A percentile compares a stretch with the other conserved stretches of the same genome.
Conservation (phyloP, 352 stramenopile species). For the Globisporangium middletonii region DNA sequence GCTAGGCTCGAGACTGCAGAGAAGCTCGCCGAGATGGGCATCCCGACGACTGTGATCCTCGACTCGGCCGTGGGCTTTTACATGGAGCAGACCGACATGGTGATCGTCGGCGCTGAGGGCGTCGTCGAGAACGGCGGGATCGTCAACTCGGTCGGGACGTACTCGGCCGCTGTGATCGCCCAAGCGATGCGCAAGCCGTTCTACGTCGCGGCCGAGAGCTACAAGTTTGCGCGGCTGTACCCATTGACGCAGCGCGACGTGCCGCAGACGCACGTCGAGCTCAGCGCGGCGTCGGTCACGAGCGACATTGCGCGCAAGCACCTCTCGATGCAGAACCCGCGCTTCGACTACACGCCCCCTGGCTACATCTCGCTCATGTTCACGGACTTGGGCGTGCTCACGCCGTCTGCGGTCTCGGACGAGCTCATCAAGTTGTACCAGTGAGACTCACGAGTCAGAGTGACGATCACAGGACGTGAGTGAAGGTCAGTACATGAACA, state of each 20-base stretch:
- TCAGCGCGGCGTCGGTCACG: constrained; percentile 14
- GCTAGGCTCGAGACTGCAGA: constrained; percentile 52
- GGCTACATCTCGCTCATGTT: constrained; percentile 98
- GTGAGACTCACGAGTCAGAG: constrained; percentile 36
- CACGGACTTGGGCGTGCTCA: constrained; percentile 97
- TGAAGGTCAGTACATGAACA: neutral
- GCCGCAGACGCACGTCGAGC: constrained; percentile 64
- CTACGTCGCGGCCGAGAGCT: constrained; percentile 97
- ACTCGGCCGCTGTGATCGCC: constrained; percentile 91
- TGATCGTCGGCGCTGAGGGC: constrained; percentile 94
- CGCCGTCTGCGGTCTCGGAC: constrained; percentile 96
- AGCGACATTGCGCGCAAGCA: constrained; percentile 27
- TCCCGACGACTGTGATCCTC: constrained; percentile 94
- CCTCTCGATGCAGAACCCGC: constrained; percentile 85
- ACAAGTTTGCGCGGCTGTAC: constrained; percentile 98
- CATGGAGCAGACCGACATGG: constrained; percentile 95
- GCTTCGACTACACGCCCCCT: constrained; percentile 96
- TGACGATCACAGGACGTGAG: neutral
- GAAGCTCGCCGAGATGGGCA: constrained; percentile 80
- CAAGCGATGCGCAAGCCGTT: constrained; percentile 95
- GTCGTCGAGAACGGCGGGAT: constrained; percentile 97
- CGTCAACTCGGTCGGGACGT: constrained; percentile 98
- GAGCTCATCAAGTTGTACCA: constrained; percentile 98
- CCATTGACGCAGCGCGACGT: constrained; percentile 96
- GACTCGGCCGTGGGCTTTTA: constrained; percentile 95